Percentiles rank a stretch among this genome's conserved stretches.
phyloP scores from a whole-genome alignment of 2,329 filamentous ascomycete genomes.

The Calonectria naviculata region DNA sequence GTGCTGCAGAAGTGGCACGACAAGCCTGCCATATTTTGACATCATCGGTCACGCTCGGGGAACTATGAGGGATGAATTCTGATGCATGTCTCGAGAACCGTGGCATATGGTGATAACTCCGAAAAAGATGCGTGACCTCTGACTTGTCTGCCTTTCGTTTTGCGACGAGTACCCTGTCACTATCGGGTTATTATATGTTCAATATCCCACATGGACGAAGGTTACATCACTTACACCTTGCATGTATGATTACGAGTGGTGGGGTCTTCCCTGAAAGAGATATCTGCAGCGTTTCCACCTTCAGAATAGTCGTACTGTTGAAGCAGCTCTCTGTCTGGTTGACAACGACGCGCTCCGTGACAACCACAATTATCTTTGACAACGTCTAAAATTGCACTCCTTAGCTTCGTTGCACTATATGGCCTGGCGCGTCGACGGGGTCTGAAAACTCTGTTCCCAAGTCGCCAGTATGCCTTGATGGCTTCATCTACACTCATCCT shows the following conservation, averaged over 20 bases:
- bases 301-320: neutral
- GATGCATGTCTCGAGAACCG: neutral
- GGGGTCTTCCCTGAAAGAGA: too few species aligned
- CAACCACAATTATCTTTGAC: neutral
- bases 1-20: neutral
- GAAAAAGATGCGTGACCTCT: neutral
- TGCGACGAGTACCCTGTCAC: neutral
- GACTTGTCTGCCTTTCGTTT: neutral
- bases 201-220: too few species aligned
- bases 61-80: neutral
- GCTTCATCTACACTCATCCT: constrained; percentile 1
- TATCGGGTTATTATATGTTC: too few species aligned
- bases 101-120: neutral
- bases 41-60: neutral
- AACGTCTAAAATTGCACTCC: neutral
- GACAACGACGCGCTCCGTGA: neutral
- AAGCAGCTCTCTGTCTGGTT: neutral
- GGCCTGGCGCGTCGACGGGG: too few species aligned
- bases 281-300: too few species aligned
- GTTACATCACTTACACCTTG: neutral
- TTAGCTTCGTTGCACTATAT: neutral
- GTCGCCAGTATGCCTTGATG: neutral
- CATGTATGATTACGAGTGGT: constrained; percentile 2
- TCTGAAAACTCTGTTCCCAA: neutral
- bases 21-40: neutral